These are phyloP conservation scores for Penicillium goetzii DNA, from an alignment of 495 filamentous ascomycete genomes.

Conservation along the genomic window DNA sequence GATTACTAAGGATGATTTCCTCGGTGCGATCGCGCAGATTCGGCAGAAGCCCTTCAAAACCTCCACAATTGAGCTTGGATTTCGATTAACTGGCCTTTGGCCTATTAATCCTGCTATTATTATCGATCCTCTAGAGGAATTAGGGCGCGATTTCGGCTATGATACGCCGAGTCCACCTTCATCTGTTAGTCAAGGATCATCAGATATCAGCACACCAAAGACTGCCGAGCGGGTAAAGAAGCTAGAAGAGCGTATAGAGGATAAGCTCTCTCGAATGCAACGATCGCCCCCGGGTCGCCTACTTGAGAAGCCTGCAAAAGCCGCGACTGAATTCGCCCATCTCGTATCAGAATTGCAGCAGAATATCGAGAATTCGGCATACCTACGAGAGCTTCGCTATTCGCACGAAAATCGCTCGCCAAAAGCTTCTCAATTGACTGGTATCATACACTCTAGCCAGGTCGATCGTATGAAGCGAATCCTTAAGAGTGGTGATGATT, in stretches of 20 bases:
- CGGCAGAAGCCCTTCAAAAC: constrained; percentile 1
- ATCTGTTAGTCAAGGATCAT: neutral
- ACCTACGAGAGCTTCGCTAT: neutral
- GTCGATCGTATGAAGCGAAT: neutral
- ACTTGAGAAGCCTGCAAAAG: neutral
- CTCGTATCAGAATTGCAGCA: neutral
- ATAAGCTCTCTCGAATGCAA: neutral
- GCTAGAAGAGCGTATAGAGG: neutral
- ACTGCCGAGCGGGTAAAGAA: neutral
- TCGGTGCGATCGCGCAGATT: constrained; percentile 2
- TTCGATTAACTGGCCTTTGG: neutral
- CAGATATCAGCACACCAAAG: neutral
- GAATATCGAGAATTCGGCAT: neutral
- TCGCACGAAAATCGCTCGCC: neutral
- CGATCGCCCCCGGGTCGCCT: neutral
- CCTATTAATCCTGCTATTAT: neutral
- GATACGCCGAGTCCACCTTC: neutral
- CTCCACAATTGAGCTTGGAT: neutral
- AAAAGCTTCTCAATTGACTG: neutral
- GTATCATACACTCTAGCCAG: neutral
- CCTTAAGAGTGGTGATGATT: too few species aligned
- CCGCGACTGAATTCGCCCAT: neutral
- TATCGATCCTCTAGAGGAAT: neutral
- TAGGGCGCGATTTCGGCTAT: neutral
- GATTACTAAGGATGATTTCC: neutral